These are phyloP conservation scores for Entomortierella chlamydospora DNA, from an alignment of 192 early-diverging fungal genomes.

Conservation along the genomic window DNA sequence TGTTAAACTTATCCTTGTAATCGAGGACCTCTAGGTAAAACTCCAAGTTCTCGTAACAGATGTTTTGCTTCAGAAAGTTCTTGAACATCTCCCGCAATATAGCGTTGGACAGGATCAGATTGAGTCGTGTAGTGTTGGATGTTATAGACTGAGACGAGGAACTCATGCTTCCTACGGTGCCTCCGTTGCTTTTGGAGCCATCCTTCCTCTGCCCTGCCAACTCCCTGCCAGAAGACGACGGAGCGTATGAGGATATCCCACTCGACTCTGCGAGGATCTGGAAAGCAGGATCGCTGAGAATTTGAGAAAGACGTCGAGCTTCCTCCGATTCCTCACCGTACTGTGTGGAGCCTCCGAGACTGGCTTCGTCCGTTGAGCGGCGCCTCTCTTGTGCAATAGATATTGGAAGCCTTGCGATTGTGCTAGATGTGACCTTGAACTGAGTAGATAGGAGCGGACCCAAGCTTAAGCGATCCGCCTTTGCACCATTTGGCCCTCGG, in stretches of 20 bases:
- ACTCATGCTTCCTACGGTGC: background rate
- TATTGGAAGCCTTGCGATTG: slow-evolving; percentile 29
- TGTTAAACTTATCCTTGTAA: slow-evolving; percentile 55
- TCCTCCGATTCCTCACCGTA: slow-evolving; percentile 15
- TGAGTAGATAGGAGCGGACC: slow-evolving; percentile 33
- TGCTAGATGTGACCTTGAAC: slow-evolving; percentile 41
- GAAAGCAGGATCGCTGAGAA: slow-evolving; percentile 45
- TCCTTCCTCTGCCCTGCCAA: slow-evolving; percentile 23
- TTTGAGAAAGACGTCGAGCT: slow-evolving; percentile 29
- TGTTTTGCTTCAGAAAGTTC: slow-evolving; percentile 71
- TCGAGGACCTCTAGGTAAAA: slow-evolving; percentile 72
- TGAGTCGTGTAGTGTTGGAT: slow-evolving; percentile 66
- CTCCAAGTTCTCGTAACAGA: slow-evolving; percentile 78
- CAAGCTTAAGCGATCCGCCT: slow-evolving; percentile 2
- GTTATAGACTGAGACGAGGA: slow-evolving; percentile 22
- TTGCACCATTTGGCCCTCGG: slow-evolving; percentile 8
- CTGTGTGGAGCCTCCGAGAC: slow-evolving; percentile 8
- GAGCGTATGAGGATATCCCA: slow-evolving; percentile 34
- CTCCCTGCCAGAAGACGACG: slow-evolving; percentile 38
- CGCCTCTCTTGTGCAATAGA: slow-evolving; percentile 26
- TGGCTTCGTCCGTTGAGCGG: slow-evolving; percentile 31
- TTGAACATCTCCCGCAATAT: slow-evolving; percentile 69
- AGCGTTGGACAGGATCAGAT: slow-evolving; percentile 67
- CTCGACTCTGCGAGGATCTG: slow-evolving; percentile 36
- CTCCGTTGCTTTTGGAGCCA: background rate